These are phyloP conservation scores for Salix purpurea DNA, from an alignment of 345 rosid species.

Conservation along the genomic window DNA sequence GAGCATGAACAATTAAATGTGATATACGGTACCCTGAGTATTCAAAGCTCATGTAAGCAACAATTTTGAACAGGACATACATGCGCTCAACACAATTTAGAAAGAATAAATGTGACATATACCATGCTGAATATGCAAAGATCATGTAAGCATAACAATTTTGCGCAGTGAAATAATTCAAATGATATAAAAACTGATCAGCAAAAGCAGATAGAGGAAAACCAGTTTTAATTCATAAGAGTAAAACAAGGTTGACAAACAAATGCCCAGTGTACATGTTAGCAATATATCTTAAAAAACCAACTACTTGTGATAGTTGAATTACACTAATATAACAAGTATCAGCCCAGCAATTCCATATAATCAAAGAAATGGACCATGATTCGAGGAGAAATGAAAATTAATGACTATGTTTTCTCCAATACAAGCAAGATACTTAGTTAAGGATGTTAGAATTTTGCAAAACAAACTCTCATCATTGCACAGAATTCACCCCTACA, in stretches of 20 bases:
- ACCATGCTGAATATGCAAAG: neutral
- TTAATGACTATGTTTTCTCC: neutral
- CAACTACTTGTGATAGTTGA: neutral
- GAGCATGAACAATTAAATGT: neutral
- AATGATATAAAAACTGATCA: no score
- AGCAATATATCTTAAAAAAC: neutral
- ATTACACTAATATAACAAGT: neutral
- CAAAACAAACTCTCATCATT: neutral
- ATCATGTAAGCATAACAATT: no score
- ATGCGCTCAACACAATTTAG: no score
- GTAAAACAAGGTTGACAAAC: no score
- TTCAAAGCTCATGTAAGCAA: no score
- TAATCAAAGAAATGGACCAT: neutral
- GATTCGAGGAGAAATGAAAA: neutral
- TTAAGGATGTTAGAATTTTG: neutral
- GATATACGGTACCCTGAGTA: neutral
- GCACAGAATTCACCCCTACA: neutral
- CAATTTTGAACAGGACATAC: no score
- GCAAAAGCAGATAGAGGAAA: no score
- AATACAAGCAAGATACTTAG: neutral
- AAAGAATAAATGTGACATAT: neutral
- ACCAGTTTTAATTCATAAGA: no score
- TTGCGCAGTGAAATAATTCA: no score
- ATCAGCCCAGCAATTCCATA: neutral
- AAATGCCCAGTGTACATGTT: neutral